Evolutionary conservation across 2,329 filamentous ascomycete species (phyloP), one percentile per base, ranked within the genome.

Genomic region (Ceratocystis colombiana): DNA sequence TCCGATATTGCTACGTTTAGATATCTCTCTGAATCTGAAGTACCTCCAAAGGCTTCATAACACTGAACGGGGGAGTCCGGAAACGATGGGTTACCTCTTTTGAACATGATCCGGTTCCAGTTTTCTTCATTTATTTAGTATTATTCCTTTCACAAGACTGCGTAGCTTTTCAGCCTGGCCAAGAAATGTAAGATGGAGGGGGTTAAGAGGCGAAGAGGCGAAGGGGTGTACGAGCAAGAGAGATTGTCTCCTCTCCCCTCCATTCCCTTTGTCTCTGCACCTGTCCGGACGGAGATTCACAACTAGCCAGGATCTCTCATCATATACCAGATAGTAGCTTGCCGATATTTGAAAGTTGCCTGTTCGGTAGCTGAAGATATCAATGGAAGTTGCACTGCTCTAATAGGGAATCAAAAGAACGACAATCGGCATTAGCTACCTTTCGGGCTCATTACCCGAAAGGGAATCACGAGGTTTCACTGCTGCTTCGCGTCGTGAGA

Each of bases 301-400:
- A 41, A 41, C 8, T 41, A 12, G 8, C 50, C 6, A 25, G 50
- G 50, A 28, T 55, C 22, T 59, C 53, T 59, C 53, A 37, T 59
- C 53, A 30, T 37, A 59, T 59, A 59, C 17, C 28, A 37, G 10
- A 59, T 5, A 59, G 30, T 4, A 20, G 33, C 25, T 17, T 59
- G 15, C 53, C 53, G 53, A 59, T 33, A 59, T 59, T 33, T 59
- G 53, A 33, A n/a, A 59, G n/a, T 59, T 33, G 25, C 28, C 37
- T 41, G 37, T 41, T 59, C 53, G 53, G 53, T 33, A 59, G 53
- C 53, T 59, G 28, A 59, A 33, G 7, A 33, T 33, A 33, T 25
- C 6, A 20, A 17, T 25, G 20, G 12, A 53, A 53, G 25, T 15
- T 20, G 48, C 20, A 15, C 20, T 53, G 28, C 10, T 22, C 17